Conservation (phyloP, 2,329 filamentous ascomycete genomes). For the Plectosphaerella sp. region DNA sequence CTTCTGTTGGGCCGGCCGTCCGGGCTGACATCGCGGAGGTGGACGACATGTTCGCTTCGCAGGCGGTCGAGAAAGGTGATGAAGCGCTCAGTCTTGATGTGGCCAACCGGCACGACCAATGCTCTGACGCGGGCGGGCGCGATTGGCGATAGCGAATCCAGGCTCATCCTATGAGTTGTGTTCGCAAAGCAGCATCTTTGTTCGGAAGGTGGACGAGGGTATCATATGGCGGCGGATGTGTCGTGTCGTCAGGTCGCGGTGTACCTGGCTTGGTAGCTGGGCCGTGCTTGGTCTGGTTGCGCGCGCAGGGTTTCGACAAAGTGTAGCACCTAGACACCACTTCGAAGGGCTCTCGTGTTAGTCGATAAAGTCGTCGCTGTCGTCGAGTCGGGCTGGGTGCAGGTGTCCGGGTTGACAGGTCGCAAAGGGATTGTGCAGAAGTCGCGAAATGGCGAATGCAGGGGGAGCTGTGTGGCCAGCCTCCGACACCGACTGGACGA, state of each 20-base stretch:
- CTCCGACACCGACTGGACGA: background rate
- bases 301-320: background rate
- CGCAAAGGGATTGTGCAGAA: too few relatives aligned
- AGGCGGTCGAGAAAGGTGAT: conserved; percentile 73
- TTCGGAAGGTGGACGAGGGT: background rate
- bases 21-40: conserved; percentile 79
- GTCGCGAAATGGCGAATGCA: background rate
- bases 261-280: background rate
- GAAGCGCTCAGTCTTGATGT: conserved; percentile 79
- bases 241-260: background rate
- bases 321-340: too few relatives aligned
- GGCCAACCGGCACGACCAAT: conserved; percentile 80
- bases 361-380: too few relatives aligned
- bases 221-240: conserved; percentile 1
- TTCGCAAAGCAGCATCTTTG: conserved; percentile 12
- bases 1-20: conserved; percentile 83
- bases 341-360: too few relatives aligned
- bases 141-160: conserved; percentile 85
- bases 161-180: conserved; percentile 65
- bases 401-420: too few relatives aligned
- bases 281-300: background rate
- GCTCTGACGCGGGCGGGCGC: conserved; percentile 88
- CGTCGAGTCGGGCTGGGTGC: too few relatives aligned
- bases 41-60: conserved; percentile 73
- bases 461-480: background rate